Evolutionary conservation across 2,329 filamentous ascomycete species (phyloP).

Genomic region (Xylariaceae sp.): DNA sequence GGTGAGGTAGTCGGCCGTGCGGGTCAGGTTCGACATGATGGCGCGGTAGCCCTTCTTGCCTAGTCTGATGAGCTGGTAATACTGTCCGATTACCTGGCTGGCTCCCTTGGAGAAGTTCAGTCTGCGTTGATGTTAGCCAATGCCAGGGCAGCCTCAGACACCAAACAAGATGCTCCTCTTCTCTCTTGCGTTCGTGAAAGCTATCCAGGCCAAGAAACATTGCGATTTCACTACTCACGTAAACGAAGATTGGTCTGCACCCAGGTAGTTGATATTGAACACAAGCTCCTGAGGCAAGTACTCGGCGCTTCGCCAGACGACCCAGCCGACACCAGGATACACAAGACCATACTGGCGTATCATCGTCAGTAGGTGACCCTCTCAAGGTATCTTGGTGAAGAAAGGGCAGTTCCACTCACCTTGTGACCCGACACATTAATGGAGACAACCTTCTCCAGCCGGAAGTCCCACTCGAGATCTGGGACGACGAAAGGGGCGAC

Average conservation of each 20-base stretch:
- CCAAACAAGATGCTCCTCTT: no score
- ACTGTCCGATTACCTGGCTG: constrained; percentile 91
- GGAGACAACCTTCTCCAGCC: constrained; percentile 78
- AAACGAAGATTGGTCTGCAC: constrained; percentile 90
- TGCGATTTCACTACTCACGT: constrained; percentile 40
- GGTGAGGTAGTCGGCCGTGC: constrained; percentile 82
- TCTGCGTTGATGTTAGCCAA: constrained; percentile 1
- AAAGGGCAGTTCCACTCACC: constrained; percentile 26
- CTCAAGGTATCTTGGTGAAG: neutral
- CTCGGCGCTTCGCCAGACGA: constrained; percentile 79
- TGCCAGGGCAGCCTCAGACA: no score
- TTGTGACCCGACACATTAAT: constrained; percentile 97
- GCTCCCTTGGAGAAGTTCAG: constrained; percentile 97
- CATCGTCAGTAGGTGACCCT: constrained; percentile 3
- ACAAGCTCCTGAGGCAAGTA: constrained; percentile 86
- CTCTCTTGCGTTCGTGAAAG: neutral
- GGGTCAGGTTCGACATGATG: constrained; percentile 92
- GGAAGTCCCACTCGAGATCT: constrained; percentile 85
- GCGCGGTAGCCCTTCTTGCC: constrained; percentile 86
- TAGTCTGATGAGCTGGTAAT: constrained; percentile 93
- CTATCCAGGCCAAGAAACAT: neutral
- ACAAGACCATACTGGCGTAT: constrained; percentile 50
- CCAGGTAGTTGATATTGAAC: constrained; percentile 99
- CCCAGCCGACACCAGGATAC: constrained; percentile 92
- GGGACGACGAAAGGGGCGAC: constrained; percentile 88